Conservation (phyloP, 441 rosid genomes). For the Pelargonium australe region DNA sequence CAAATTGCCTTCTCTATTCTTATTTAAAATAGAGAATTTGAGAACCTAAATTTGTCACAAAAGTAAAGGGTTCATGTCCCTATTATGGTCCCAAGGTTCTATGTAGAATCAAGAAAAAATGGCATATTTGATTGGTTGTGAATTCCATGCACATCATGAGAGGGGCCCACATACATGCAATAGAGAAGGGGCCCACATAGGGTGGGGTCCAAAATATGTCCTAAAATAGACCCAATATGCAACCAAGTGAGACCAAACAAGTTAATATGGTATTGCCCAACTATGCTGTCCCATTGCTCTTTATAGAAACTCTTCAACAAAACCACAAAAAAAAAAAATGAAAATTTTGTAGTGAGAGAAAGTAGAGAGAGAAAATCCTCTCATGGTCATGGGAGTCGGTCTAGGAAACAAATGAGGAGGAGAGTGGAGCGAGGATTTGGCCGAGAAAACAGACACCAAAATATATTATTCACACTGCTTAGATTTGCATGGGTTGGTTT, state of each 20-base stretch:
- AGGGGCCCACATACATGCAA: no score
- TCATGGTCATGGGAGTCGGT: conserved; percentile 21
- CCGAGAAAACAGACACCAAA: conserved; percentile 24
- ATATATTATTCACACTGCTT: conserved; percentile 10
- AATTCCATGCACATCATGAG: background rate
- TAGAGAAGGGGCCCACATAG: background rate
- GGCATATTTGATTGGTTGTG: background rate
- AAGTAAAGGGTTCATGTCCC: background rate
- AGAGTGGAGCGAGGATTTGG: conserved; percentile 43
- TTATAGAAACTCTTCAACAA: conserved; percentile 12
- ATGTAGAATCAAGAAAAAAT: background rate
- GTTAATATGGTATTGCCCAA: conserved; percentile 20
- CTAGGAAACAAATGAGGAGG: conserved; percentile 27
- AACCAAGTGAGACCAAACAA: conserved; percentile 22
- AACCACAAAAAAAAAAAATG: conserved; percentile 15
- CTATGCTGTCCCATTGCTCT: conserved; percentile 17
- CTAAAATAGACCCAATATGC: conserved; percentile 6
- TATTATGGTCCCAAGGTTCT: background rate
- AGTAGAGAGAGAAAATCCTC: background rate
- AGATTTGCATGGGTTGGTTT: conserved; percentile 28
- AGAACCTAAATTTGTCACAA: background rate
- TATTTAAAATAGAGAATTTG: no score
- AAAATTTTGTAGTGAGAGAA: conserved; percentile 8
- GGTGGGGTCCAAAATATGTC: conserved; percentile 1
- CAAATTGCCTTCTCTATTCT: no score